Evolutionary conservation across 805 yeast species (phyloP).

Genomic region (Hanseniaspora guilliermondii): DNA sequence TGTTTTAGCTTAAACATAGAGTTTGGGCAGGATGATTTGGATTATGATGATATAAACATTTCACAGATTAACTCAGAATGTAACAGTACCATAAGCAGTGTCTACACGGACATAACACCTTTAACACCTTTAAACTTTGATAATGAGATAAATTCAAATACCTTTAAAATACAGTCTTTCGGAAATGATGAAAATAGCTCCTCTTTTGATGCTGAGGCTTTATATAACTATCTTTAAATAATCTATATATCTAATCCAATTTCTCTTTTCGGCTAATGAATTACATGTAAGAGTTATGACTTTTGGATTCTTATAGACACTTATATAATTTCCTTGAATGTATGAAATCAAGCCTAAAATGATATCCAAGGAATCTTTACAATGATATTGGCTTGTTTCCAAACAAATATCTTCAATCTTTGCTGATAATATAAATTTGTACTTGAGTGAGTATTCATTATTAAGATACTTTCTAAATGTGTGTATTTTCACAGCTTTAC

Average conservation of each 20-base stretch:
- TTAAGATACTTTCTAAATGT: neutral
- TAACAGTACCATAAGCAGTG: neutral
- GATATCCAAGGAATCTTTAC: neutral
- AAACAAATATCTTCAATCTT: neutral
- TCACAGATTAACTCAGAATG: no score
- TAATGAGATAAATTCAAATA: neutral
- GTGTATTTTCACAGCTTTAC: neutral
- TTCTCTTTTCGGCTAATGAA: neutral
- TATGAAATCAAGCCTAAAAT: neutral
- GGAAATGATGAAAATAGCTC: neutral
- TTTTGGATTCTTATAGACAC: neutral
- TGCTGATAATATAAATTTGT: neutral
- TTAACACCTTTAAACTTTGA: neutral
- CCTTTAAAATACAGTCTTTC: no score
- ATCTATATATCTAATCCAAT: constrained; percentile 1
- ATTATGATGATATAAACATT: constrained; percentile 8
- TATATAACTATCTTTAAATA: constrained; percentile 8
- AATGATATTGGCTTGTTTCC: neutral
- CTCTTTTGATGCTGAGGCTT: neutral
- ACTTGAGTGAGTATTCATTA: neutral
- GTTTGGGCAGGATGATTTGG: constrained; percentile 26
- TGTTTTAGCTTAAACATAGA: constrained; percentile 23
- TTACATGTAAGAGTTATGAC: neutral
- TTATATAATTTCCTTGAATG: neutral
- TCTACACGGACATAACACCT: neutral